Evolutionary conservation across 2,329 filamentous ascomycete genomes (phyloP), one percentile per base, ranked within the genome.

Genomic region (Elsinoe fawcettii): DNA sequence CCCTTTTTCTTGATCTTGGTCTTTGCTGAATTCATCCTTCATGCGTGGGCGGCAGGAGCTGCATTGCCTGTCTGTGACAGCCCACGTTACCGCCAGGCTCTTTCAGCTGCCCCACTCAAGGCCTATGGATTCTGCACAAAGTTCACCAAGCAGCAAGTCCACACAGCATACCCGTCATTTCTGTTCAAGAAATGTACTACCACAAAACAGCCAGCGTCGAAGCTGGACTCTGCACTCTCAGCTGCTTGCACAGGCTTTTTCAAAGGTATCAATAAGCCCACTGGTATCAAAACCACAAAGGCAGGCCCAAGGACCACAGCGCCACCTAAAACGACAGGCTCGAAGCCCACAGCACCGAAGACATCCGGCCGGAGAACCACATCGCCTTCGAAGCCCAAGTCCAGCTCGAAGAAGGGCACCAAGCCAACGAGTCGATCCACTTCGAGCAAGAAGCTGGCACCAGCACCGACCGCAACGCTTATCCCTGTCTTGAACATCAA

Each of bases 81-180:
- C 5, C 36, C 36, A 14, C 36, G 16, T 7, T 39, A 39, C 16
- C 36, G 36, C n/a, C 43, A 47, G 23, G 43, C 43, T 14, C 23
- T 47, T 5, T 9, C 20, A 8, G 11, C 47, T 34, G 22, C 47
- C 3, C 23, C 47, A 14, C 47, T 30, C 6, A 30, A 22, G 9
- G 47, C 47, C n/a, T 12, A 18, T 7, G 32, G 18, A 20, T 51
- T 51, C 47, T 51, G 47, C 25, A 51, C 16, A 11, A 30, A 23
- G 9, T 51, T 51, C 27, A 51, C 20, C 20, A 30, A 51, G 9
- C 30, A n/a, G 9, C 11, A 34, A 14, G 16, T 20, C 23, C 47
- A 51, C 47, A 34, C 47, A 51, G 14, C 22, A n/a, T 34, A 51
- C 16, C 47, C 47, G 8, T 34, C 47, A 3, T 51, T 51, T 18